phyloP scores from a whole-genome alignment of 352 stramenopile species.

The Vaucheria bursata region DNA sequence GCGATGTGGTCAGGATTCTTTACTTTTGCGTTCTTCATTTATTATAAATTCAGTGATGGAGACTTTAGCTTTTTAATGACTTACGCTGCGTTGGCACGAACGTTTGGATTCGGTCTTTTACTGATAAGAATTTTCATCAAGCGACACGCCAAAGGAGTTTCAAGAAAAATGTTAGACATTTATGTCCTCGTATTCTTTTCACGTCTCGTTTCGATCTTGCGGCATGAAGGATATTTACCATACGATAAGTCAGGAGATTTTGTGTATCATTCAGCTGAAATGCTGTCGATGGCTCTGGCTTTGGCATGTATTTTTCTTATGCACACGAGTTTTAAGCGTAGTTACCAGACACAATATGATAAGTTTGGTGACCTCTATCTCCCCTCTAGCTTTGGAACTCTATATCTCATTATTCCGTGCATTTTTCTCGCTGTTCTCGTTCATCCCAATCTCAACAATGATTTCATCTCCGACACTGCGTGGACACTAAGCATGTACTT shows the following conservation, averaged over 20 bases:
- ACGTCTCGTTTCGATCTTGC: constrained; percentile 88
- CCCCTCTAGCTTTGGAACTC: constrained; percentile 54
- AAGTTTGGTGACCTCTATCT: constrained; percentile 80
- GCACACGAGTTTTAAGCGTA: constrained; percentile 80
- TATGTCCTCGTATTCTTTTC: constrained; percentile 94
- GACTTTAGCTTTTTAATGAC: constrained; percentile 98
- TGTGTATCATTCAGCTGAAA: constrained; percentile 38
- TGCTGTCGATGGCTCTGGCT: constrained; percentile 51
- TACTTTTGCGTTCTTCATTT: constrained; percentile 3
- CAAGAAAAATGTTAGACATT: constrained; percentile 91
- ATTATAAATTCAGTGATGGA: constrained; percentile 72
- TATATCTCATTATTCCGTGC: constrained; percentile 60
- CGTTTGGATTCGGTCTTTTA: constrained; percentile 66
- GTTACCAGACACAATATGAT: constrained; percentile 89
- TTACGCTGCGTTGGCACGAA: constrained; percentile 72
- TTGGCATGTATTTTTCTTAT: constrained; percentile 81
- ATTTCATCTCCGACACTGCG: constrained; percentile 85
- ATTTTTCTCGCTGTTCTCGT: constrained; percentile 64
- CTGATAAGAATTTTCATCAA: constrained; percentile 41
- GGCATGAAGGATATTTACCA: constrained; percentile 90
- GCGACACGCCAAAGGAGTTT: constrained; percentile 61
- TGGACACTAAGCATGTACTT: constrained; percentile 98
- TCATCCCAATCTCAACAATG: constrained; percentile 86
- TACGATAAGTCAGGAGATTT: constrained; percentile 64
- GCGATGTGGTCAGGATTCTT: neutral